phyloP scores from a whole-genome alignment of 1,139 yeast species.

The Groenewaldozyma sp. region DNA sequence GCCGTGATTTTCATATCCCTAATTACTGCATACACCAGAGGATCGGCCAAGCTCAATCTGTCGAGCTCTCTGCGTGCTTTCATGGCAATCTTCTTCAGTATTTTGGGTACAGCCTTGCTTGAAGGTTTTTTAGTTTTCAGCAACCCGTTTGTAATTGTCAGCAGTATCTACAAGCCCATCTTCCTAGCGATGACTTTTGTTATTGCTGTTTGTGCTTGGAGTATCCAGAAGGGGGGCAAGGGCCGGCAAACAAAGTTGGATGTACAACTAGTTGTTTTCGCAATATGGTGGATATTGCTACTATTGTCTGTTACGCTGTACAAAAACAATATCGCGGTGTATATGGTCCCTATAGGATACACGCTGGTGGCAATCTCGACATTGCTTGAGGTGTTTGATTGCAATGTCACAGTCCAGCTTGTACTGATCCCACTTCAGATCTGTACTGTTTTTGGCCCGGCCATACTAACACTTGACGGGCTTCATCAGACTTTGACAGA shows the following conservation, averaged over 20 bases:
- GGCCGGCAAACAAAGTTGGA: constrained; percentile 55
- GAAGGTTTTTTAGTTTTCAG: constrained; percentile 30
- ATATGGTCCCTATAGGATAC: constrained; percentile 22
- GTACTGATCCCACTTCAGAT: constrained; percentile 58
- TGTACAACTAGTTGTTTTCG: constrained; percentile 48
- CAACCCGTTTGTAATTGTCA: constrained; percentile 55
- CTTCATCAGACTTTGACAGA: constrained; percentile 65
- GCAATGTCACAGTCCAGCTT: constrained; percentile 74
- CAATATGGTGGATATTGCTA: constrained; percentile 48
- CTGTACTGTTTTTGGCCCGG: constrained; percentile 40
- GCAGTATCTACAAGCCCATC: constrained; percentile 41
- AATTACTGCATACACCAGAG: constrained; percentile 16
- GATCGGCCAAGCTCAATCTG: constrained; percentile 23
- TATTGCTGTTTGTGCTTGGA: constrained; percentile 47
- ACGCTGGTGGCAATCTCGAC: not conserved
- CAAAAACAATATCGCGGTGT: constrained; percentile 44
- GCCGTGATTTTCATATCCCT: constrained; percentile 41
- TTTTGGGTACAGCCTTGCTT: constrained; percentile 31
- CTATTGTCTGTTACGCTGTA: constrained; percentile 40
- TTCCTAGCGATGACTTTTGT: constrained; percentile 37
- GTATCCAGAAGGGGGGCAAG: constrained; percentile 44
- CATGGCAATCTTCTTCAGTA: constrained; percentile 40
- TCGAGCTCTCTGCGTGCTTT: constrained; percentile 49
- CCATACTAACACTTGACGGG: constrained; percentile 47
- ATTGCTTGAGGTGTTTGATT: constrained; percentile 26